Evolutionary conservation across 78 protist genomes (phyloP), one percentile per base, ranked within the genome.

Genomic region (Speleostelium caveatum): DNA sequence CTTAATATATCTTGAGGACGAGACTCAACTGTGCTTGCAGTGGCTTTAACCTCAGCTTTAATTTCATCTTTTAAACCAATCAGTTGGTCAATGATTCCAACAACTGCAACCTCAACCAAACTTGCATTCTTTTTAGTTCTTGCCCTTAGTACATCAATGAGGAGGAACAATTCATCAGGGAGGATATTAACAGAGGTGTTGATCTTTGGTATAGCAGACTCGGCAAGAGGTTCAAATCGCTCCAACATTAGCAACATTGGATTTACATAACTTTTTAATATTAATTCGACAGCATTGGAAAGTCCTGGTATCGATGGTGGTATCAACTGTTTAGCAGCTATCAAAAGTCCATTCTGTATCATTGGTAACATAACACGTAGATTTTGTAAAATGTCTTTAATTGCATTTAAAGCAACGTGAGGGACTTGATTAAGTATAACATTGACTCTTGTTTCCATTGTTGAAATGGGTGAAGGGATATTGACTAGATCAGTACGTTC

Each of bases 21-120:
- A 21, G 51, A n/a, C 39, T 38, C 74, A 14, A 3, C 26, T 21
- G 6, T 4, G 14, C 30, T 17, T n/a, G n/a, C n/a, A 6, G 6
- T 6, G 6, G 6, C 30, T 28, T n/a, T 60, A 3, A 68, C 74
- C 53, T 68, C 74, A 39, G 74, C 74, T 24, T 19, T 35, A n/a
- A 68, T 19, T 45, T 68, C 74, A 68, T 68, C 28, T 45, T 68
- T 68, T 10, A 68, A 3, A 24, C 74, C 74, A 38, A 68, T 45
- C 2, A 68, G 3, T n/a, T 68, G 74, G n/a, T 68, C 74, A 24
- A 68, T 68, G 6, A 68, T 68, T 39, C 74, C 74, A 38, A 68
- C 56, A 5, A 68, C 8, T 22, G 74, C 74, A 38, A 14, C 4
- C 53, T 68, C 74, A 35, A 68, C 51, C 4, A 68, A 2, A n/a